Conservation (phyloP, 2,329 filamentous ascomycete species). For the Clarireedia sp. region DNA sequence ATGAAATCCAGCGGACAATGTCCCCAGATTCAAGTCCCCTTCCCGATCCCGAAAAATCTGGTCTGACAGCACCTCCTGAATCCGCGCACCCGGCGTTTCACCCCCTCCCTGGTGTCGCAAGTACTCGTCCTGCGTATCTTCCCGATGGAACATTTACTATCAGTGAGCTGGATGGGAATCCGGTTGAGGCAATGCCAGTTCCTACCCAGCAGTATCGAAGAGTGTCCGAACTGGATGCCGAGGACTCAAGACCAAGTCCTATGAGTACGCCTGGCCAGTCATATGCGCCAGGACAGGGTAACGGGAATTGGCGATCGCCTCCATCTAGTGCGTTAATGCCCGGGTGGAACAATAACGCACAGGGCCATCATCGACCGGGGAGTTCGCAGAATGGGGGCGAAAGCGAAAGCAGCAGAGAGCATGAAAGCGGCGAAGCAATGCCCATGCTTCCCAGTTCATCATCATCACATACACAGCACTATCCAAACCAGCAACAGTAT, state of each 20-base stretch:
- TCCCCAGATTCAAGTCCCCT: neutral
- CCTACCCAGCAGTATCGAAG: too few species aligned
- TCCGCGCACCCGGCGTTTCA: constrained; percentile 3
- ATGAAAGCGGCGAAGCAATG: neutral
- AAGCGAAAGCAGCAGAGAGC: neutral
- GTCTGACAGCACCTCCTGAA: neutral
- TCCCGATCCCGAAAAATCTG: constrained; percentile 2
- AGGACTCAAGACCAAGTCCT: neutral
- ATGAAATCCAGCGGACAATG: neutral
- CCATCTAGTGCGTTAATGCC: neutral
- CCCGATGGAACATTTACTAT: neutral
- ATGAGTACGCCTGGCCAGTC: neutral
- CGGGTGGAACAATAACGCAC: neutral
- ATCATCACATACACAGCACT: neutral
- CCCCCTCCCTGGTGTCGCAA: neutral
- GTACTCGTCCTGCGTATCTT: neutral
- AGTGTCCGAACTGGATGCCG: neutral
- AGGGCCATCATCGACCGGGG: neutral
- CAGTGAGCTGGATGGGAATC: neutral
- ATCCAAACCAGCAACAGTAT: neutral
- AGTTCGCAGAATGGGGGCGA: neutral
- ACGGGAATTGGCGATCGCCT: neutral
- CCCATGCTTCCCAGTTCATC: neutral
- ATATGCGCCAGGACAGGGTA: neutral
- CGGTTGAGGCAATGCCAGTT: neutral